Base-by-base conservation (phyloP, 2,329 filamentous ascomycete genomes). In the Claviceps paspali region DNA sequence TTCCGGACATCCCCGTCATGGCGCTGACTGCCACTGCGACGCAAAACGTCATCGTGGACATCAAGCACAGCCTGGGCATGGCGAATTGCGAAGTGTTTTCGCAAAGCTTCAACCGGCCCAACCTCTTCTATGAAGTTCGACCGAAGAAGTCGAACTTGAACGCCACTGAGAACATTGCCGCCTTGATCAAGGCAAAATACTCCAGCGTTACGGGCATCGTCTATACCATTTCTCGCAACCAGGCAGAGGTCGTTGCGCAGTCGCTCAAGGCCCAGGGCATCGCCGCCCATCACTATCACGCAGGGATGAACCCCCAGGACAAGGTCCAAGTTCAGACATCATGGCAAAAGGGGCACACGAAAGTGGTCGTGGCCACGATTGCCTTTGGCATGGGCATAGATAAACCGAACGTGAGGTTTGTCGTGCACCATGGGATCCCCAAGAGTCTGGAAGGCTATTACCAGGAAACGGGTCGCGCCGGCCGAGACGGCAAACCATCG, bases 371-470 rank as follows among this genome's bases (percentile, higher is more conserved):
- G 35, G 92, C 91, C 15, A 98, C 91, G 0, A 96, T 98, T 55
- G 91, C 91, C 18, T 98, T 98, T 53, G 91, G 91, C 6, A 98
- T 98, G 91, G 91, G 91, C n/a, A 98, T 98, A 46, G 91, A 98
- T 63, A 98, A 98, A 56, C 75, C 87, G 1, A 82, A 98, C 54
- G 91, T 98, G 33, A 82, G 91, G 21, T 98, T 93, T 54, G 91
- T 98, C 24, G 84, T 98, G 29, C 92, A 98, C 52, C 80, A 93
- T 50, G 82, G 78, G 30, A 68, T 98, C 5, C 91, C 91, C 1
- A 96, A 98, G 59, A 95, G 85, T 49, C 64, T 98, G 38, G 91
- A 98, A 60, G 91, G 91, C 1, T 98, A 98, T 56, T 98, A 98
- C 52, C 91, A 98, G 54, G 91, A 98, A 57, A 98, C 91, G 31